Conservation (phyloP, 2,329 filamentous ascomycete genomes). For the Trichothecium sympodiale region DNA sequence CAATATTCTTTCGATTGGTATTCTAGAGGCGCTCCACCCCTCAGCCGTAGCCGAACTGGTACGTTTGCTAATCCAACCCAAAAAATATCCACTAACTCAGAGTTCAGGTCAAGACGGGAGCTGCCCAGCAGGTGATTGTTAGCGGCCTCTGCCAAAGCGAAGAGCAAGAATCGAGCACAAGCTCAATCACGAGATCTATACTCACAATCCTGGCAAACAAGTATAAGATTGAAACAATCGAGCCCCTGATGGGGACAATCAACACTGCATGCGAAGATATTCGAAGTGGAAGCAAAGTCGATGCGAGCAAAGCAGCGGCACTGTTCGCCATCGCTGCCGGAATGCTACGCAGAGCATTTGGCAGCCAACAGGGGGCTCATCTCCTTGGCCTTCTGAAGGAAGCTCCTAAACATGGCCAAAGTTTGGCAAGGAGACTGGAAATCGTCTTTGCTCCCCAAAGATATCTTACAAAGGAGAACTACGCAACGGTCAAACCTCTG, state of each 20-base stretch:
- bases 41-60: conserved; percentile 22
- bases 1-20: conserved; percentile 25
- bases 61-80: conserved; percentile 6
- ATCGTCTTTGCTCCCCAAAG: conserved; percentile 28
- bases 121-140: conserved; percentile 23
- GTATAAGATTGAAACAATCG: conserved; percentile 23
- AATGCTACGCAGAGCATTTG: conserved; percentile 25
- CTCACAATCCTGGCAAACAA: conserved; percentile 34
- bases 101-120: conserved; percentile 22
- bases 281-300: not conserved
- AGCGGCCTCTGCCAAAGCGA: conserved; percentile 8
- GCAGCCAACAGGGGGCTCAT: conserved; percentile 15
- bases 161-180: conserved; percentile 3
- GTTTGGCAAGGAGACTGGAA: conserved; percentile 30
- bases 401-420: conserved; percentile 25
- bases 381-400: conserved; percentile 23
- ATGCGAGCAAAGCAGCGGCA: conserved; percentile 16
- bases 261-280: conserved; percentile 1
- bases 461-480: conserved; percentile 27
- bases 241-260: conserved; percentile 11
- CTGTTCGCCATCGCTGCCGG: conserved; percentile 25
- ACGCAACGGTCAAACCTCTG: conserved; percentile 31
- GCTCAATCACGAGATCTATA: conserved; percentile 21
- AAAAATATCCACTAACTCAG: conserved; percentile 4
- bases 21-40: conserved; percentile 24